Evolutionary conservation across 768 basidiomycete species (phyloP).

Genomic region (Serendipita vermifera): DNA sequence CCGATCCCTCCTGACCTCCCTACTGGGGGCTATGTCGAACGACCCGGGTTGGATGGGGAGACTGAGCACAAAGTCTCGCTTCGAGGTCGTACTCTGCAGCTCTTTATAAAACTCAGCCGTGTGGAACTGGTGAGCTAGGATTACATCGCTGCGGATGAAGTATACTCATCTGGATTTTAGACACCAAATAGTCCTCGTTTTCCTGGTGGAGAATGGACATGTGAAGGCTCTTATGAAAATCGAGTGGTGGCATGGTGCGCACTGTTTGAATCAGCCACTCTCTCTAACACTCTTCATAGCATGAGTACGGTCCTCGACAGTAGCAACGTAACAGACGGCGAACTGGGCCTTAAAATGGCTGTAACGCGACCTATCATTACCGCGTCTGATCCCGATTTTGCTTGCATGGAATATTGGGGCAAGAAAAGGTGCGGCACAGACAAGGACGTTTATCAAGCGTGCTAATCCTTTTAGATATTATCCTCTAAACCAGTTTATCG

Average conservation of each 20-base stretch:
- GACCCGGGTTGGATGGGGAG: neutral
- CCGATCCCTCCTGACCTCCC: neutral
- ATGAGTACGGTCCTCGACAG: neutral
- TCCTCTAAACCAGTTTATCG: conserved; percentile 19
- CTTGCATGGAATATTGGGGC: neutral
- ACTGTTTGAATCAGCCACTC: neutral
- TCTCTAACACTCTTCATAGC: neutral
- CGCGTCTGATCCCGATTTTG: neutral
- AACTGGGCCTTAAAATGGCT: neutral
- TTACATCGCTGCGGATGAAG: neutral
- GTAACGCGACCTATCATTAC: neutral
- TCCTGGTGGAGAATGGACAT: neutral
- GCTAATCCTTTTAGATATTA: neutral
- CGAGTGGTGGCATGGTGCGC: neutral
- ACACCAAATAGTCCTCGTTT: neutral
- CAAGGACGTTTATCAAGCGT: neutral
- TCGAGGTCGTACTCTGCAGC: neutral
- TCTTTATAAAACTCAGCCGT: neutral
- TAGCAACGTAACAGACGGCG: neutral
- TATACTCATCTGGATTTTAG: neutral
- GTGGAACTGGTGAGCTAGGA: neutral
- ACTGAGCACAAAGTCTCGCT: neutral
- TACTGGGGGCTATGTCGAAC: neutral
- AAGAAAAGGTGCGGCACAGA: neutral
- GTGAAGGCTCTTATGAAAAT: neutral